Conservation (phyloP, 148 eudicot genomes). For the Rhododendron kiyosumense region DNA sequence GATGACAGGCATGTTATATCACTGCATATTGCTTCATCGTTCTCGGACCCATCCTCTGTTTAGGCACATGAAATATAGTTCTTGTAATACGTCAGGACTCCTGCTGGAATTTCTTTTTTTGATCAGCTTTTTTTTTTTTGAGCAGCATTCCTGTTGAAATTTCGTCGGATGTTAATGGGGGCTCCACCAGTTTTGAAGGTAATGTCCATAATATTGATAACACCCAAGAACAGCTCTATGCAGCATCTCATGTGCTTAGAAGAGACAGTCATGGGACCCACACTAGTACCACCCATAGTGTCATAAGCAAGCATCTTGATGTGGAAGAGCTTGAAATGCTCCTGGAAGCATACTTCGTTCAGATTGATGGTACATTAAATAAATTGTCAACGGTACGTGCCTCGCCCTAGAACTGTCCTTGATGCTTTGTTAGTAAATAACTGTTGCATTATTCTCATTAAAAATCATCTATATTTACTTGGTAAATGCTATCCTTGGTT, state of each 20-base stretch:
- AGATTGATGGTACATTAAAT: conserved; percentile 96
- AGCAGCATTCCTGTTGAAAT: conserved; percentile 55
- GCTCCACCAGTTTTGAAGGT: conserved; percentile 41
- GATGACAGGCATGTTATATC: conserved; percentile 51
- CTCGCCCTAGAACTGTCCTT: neutral
- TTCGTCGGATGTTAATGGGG: conserved; percentile 41
- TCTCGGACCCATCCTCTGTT: neutral
- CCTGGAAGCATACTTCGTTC: conserved; percentile 96
- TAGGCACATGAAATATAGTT: neutral
- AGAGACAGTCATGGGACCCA: conserved; percentile 70
- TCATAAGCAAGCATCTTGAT: conserved; percentile 75
- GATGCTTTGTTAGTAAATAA: neutral
- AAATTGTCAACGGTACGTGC: conserved; percentile 78
- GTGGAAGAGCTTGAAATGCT: conserved; percentile 99
- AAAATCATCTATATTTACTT: neutral
- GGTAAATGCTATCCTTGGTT: neutral
- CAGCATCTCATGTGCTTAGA: conserved; percentile 35
- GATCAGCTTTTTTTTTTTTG: neutral
- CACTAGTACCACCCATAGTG: conserved; percentile 74
- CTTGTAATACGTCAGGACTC: conserved; percentile 34
- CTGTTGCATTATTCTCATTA: neutral
- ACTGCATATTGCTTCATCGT: neutral
- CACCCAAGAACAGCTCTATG: conserved; percentile 39
- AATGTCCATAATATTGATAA: conserved; percentile 28
- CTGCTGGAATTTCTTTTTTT: conserved; percentile 34